phyloP scores from a whole-genome alignment of 1,139 yeast genomes.

The Pichia sp. region DNA sequence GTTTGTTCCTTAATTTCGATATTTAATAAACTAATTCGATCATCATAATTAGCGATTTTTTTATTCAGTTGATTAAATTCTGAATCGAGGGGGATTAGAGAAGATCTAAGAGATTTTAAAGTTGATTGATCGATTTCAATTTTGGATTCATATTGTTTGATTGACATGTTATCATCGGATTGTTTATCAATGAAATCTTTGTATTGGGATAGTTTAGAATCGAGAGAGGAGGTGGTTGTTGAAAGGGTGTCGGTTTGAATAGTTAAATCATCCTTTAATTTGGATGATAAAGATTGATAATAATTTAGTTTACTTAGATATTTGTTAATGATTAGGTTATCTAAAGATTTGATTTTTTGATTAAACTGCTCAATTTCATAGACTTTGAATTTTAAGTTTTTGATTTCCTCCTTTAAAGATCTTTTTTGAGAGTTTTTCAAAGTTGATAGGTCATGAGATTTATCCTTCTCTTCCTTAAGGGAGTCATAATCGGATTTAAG shows the following conservation, averaged over 20 bases:
- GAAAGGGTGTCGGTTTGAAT: slow-evolving; percentile 6
- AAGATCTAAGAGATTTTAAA: slow-evolving; percentile 42
- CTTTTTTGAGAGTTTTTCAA: slow-evolving; percentile 67
- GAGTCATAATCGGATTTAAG: slow-evolving; percentile 61
- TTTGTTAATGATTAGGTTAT: slow-evolving; percentile 41
- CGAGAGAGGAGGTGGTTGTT: slow-evolving; percentile 12
- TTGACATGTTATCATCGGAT: slow-evolving; percentile 41
- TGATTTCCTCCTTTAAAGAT: slow-evolving; percentile 67
- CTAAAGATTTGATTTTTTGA: slow-evolving; percentile 44
- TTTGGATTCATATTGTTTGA: slow-evolving; percentile 27
- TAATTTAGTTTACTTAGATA: slow-evolving; percentile 66
- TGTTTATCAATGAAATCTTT: slow-evolving; percentile 33
- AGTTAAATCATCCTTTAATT: slow-evolving; percentile 28
- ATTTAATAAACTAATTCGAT: slow-evolving; percentile 47
- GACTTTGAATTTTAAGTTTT: slow-evolving; percentile 72
- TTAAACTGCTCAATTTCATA: slow-evolving; percentile 68
- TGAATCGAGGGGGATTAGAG: slow-evolving; percentile 52
- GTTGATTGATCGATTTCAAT: slow-evolving; percentile 27
- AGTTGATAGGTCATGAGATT: slow-evolving; percentile 59
- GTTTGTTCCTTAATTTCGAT: slow-evolving; percentile 51
- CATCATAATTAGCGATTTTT: slow-evolving; percentile 43
- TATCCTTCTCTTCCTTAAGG: slow-evolving; percentile 59
- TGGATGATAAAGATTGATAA: slow-evolving; percentile 39
- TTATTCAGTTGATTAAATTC: slow-evolving; percentile 42
- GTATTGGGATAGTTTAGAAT: slow-evolving; percentile 25